Evolutionary conservation across 1,284 basidiomycete genomes (phyloP).

Genomic region (Malassezia sympodialis): DNA sequence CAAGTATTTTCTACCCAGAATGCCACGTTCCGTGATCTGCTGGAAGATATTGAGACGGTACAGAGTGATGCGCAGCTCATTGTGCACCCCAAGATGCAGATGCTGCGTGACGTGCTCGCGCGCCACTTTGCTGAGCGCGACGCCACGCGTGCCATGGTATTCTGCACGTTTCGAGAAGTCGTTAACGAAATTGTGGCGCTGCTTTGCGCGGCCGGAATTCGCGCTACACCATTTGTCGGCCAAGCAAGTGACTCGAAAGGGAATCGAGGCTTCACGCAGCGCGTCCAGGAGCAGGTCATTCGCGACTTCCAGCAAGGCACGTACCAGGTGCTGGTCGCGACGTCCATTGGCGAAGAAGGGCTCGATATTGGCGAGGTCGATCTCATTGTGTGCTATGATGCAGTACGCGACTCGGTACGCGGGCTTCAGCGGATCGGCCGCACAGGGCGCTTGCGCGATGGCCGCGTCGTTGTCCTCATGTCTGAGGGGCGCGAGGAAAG

Average conservation of each 20-base stretch:
- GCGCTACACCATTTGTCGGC: constrained; percentile 78
- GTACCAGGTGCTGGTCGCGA: constrained; percentile 87
- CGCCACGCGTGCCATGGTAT: constrained; percentile 83
- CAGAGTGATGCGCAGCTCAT: constrained; percentile 52
- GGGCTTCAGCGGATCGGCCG: constrained; percentile 91
- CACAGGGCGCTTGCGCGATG: constrained; percentile 84
- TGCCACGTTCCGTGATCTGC: constrained; percentile 56
- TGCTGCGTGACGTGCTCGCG: constrained; percentile 51
- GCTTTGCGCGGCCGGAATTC: constrained; percentile 52
- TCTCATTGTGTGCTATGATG: constrained; percentile 89
- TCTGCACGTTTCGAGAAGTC: constrained; percentile 74
- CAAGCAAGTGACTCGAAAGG: constrained; percentile 77
- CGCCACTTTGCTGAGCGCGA: constrained; percentile 53
- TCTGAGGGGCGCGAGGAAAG: constrained; percentile 79
- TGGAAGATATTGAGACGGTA: constrained; percentile 58
- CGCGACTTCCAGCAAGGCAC: constrained; percentile 74
- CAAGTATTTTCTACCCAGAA: constrained; percentile 52
- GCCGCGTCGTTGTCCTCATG: constrained; percentile 82
- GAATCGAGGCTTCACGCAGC: constrained; percentile 78
- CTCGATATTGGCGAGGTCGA: constrained; percentile 99
- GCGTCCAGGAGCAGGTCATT: constrained; percentile 81
- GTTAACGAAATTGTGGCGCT: constrained; percentile 75
- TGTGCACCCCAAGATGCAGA: constrained; percentile 86
- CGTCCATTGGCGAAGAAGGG: constrained; percentile 95
- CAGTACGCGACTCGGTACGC: constrained; percentile 88